Percentiles rank a stretch among this genome's conserved stretches.
Evolutionary conservation across 1,284 basidiomycete species (phyloP).

Genomic region (Moesziomyces sp.): DNA sequence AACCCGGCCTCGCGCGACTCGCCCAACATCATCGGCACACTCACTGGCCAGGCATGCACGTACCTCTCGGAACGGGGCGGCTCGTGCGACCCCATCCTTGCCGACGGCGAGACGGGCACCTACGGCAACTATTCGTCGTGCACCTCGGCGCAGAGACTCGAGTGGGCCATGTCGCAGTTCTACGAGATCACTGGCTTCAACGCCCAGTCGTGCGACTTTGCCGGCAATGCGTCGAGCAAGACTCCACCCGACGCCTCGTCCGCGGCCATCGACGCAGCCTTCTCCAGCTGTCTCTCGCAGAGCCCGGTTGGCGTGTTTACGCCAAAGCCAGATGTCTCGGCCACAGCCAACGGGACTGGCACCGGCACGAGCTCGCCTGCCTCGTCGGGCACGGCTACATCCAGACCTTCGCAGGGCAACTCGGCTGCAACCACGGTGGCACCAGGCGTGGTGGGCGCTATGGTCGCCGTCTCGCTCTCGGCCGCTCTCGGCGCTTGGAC

Average conservation of each 20-base stretch:
- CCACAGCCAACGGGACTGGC: constrained; percentile 4
- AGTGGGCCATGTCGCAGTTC: constrained; percentile 82
- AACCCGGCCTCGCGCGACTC: constrained; percentile 75
- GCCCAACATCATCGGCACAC: constrained; percentile 76
- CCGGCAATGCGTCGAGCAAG: constrained; percentile 84
- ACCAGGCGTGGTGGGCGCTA: too few species aligned
- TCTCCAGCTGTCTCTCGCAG: constrained; percentile 77
- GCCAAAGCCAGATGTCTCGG: constrained; percentile 8
- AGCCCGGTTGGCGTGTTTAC: constrained; percentile 71
- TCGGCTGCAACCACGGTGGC: background rate
- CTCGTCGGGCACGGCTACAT: background rate
- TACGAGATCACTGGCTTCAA: constrained; percentile 77
- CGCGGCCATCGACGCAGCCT: constrained; percentile 74
- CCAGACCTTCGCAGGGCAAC: constrained; percentile 3
- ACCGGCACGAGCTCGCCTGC: background rate
- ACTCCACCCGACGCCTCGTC: constrained; percentile 71
- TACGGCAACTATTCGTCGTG: constrained; percentile 83
- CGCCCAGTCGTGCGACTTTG: constrained; percentile 76
- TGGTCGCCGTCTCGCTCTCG: too few species aligned
- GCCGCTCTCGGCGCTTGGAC: background rate
- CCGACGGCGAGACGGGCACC: constrained; percentile 77
- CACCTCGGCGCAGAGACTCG: constrained; percentile 74
- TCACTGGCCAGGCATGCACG: constrained; percentile 78
- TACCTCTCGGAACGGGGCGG: constrained; percentile 73
- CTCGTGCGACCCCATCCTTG: constrained; percentile 77